Percentiles rank a stretch among this genome's conserved stretches.
Evolutionary conservation across 257 asterid genomes (phyloP).

Genomic region (Salvia miltiorrhiza): DNA sequence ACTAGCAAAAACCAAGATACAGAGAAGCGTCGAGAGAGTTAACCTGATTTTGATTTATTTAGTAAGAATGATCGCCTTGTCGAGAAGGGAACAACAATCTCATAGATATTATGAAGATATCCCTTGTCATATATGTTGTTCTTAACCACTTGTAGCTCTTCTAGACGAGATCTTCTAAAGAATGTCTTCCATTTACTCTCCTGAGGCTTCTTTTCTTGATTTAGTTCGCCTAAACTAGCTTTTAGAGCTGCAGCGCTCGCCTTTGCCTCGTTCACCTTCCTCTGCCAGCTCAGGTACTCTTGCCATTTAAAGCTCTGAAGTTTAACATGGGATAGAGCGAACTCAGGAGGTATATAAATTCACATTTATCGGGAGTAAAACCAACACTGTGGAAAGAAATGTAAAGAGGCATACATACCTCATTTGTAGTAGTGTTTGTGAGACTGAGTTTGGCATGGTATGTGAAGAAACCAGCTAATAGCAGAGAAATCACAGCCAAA

Average conservation of each 20-base stretch:
- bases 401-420: slow-evolving; percentile 42
- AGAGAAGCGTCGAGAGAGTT: slow-evolving; percentile 9
- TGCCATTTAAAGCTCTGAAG: slow-evolving; percentile 93
- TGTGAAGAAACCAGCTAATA: slow-evolving; percentile 77
- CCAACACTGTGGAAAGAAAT: slow-evolving; percentile 3
- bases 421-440: slow-evolving; percentile 93
- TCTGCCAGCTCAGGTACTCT: slow-evolving; percentile 79
- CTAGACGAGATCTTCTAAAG: slow-evolving; percentile 70
- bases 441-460: slow-evolving; percentile 91
- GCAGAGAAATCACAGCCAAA: slow-evolving; percentile 72
- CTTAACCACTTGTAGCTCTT: slow-evolving; percentile 57
- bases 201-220: slow-evolving; percentile 47
- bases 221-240: slow-evolving; percentile 61
- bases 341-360: not conserved
- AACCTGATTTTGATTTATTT: slow-evolving; percentile 61
- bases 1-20: slow-evolving; percentile 20
- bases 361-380: slow-evolving; percentile 6
- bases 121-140: slow-evolving; percentile 76
- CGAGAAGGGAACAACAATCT: slow-evolving; percentile 70
- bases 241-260: slow-evolving; percentile 82
- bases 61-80: slow-evolving; percentile 54
- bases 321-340: not conserved
- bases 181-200: slow-evolving; percentile 77
- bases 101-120: slow-evolving; percentile 49
- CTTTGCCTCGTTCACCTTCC: slow-evolving; percentile 80